Evolutionary conservation across 2,329 filamentous ascomycete species (phyloP), one percentile per base, ranked within the genome.

Genomic region (Aspergillus glaucus): DNA sequence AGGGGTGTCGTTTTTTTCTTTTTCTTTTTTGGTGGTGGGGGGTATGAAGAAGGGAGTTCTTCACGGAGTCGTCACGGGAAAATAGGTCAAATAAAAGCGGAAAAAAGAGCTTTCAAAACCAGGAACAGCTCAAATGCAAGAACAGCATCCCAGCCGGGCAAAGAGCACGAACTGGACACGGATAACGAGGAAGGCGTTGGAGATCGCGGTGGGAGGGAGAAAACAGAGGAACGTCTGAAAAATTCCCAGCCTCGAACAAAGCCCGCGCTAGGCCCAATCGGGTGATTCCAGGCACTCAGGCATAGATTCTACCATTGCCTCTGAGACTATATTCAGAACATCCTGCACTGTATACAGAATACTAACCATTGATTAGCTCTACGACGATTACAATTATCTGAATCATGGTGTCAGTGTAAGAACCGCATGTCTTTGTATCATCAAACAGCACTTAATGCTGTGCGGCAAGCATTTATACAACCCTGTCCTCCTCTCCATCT

Each of bases 141-240:
- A 52, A 58, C 57, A 59, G 57, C 60, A 61, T 60, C 53, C 51
- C 57, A 59, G 52, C 59, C 41, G 49, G 47, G 42, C 37, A 49
- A 51, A 51, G 49, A 43, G 48, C 55, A 49, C 43, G 50, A 50
- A 34, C 46, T 48, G 43, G 41, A 30, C 26, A 30, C 26, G 26
- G 26, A 30, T 10, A 30, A 45, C 19, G 50, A 45, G 49, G 57
- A 45, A 53, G 53, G 51, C 52, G 54, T 56, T 57, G 59, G 15
- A 62, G 59, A 56, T 52, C 50, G 48, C 45, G 48, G 47, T 42
- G 21, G 32, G 34, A 21, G 28, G 26, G 39, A 39, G 32, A 15
- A 30, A 40, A 48, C 34, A n/a, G 32, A 39, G 15, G 43, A 45
- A 52, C 43, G 45, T 49, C 49, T 45, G 30, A 52, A 54, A 51